Conservation (phyloP, 805 yeast genomes). For the Scheffersomyces amazonensis region DNA sequence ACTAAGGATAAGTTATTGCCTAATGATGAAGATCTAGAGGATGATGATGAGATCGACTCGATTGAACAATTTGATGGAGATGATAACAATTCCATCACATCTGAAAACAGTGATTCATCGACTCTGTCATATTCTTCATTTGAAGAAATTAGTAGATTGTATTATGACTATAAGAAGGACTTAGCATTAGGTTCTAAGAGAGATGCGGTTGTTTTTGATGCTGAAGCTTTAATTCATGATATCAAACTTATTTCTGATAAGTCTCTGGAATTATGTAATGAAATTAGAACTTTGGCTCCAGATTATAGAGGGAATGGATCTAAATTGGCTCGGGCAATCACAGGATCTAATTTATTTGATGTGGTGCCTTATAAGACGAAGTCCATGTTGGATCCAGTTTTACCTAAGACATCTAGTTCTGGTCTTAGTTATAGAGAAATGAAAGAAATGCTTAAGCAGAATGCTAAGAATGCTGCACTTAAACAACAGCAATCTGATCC, state of each 20-base stretch:
- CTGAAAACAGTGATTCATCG: slow-evolving; percentile 17
- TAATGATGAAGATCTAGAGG: slow-evolving; percentile 5
- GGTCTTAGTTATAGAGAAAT: slow-evolving; percentile 30
- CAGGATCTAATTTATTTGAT: slow-evolving; percentile 41
- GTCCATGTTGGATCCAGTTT: slow-evolving; percentile 33
- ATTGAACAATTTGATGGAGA: slow-evolving; percentile 2
- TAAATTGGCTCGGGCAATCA: slow-evolving; percentile 37
- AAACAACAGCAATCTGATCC: background rate
- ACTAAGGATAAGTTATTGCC: background rate
- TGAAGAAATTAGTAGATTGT: slow-evolving; percentile 36
- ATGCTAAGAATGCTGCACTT: slow-evolving; percentile 9
- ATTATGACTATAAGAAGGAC: slow-evolving; percentile 23
- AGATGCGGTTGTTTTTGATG: slow-evolving; percentile 15
- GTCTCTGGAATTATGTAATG: slow-evolving; percentile 32
- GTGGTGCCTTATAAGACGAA: slow-evolving; percentile 40
- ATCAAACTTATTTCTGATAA: slow-evolving; percentile 29
- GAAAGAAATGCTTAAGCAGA: slow-evolving; percentile 22
- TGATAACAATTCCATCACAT: slow-evolving; percentile 13
- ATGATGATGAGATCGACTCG: slow-evolving; percentile 8
- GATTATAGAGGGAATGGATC: slow-evolving; percentile 41
- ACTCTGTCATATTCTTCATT: slow-evolving; percentile 34
- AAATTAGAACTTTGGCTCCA: slow-evolving; percentile 34
- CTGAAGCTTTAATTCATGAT: slow-evolving; percentile 25
- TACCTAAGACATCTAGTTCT: slow-evolving; percentile 3
- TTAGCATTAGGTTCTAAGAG: slow-evolving; percentile 14